Evolutionary conservation across 2,329 filamentous ascomycete genomes (phyloP), one percentile per base, ranked within the genome.

Genomic region (Fusarium sarcochroum): DNA sequence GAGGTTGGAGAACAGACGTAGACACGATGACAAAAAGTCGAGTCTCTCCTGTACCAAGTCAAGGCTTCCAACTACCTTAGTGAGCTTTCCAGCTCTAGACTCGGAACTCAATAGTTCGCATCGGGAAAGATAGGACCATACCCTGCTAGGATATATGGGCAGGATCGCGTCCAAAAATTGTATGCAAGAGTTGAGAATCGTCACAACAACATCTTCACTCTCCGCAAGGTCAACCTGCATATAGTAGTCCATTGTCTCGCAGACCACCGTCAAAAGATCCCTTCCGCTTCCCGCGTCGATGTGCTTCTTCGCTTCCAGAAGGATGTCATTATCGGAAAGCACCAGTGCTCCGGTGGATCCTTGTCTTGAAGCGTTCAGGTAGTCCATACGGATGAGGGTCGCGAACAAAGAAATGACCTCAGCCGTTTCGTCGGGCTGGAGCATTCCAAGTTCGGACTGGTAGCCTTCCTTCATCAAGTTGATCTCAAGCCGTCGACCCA

Each of bases 81-180:
- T 88, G 63, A 99, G 85, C 63, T 91, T 90, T 13, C 93, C 93
- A 15, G 90, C 90, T 66, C 90, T 90, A 11, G 92, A 90, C 69
- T 93, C 90, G 7, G 90, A 87, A 70, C 92, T 91, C 45, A 99
- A 84, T 18, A 99, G 83, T 66, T 90, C 89, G 77, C 93, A 97
- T 58, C 93, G 89, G 5, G 91, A 89, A 73, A 99, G 86, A 76
- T 95, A 93, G 5, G 95, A 94, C 94, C 96, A 98, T 7, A 97
- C 90, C 62, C 94, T 87, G 58, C 91, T 92, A 1, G 96, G 95
- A 51, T 91, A 88, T n/a, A 87, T 91, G 72, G 86, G 84, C 25
- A 96, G 79, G 18, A 97, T 82, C 4, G 91, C 89, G 70, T 91
- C 87, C 37, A 97, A 82, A 73, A 98, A 98, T 53, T 93, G 90